phyloP scores from a whole-genome alignment of 257 asterid species.

The Capsicum rhomboideum region DNA sequence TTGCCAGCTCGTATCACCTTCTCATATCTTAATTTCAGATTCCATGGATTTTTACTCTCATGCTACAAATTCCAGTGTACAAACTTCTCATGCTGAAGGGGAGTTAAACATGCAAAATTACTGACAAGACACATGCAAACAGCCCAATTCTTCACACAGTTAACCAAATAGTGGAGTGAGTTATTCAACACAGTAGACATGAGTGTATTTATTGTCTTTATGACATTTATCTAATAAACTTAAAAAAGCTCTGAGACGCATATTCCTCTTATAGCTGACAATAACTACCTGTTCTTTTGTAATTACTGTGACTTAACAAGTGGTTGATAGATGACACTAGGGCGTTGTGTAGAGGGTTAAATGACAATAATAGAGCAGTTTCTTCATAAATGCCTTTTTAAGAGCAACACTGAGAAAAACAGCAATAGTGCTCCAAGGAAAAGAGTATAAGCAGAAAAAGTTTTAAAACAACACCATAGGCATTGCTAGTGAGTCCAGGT shows the following conservation, averaged over 20 bases:
- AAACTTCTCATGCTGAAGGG: not conserved
- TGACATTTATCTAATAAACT: not conserved
- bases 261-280: too few relatives aligned
- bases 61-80: constrained; percentile 9
- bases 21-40: constrained; percentile 8
- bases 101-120: not conserved
- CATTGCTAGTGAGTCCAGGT: too few relatives aligned
- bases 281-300: not conserved
- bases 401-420: not conserved
- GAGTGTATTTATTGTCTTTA: too few relatives aligned
- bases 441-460: not conserved
- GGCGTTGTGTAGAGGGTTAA: not conserved
- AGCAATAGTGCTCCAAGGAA: not conserved
- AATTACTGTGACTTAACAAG: not conserved
- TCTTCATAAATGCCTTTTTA: constrained; percentile 6
- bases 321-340: not conserved
- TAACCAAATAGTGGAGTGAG: not conserved
- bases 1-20: too few relatives aligned
- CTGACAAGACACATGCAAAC: not conserved
- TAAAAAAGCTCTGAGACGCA: not conserved
- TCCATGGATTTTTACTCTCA: constrained; percentile 2
- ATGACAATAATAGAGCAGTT: not conserved
- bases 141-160: not conserved
- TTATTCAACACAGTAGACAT: not conserved
- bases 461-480: not conserved